Percentiles rank a stretch among this genome's conserved stretches.
phyloP scores from a whole-genome alignment of 768 basidiomycete species.

The Kwoniella sp. region DNA sequence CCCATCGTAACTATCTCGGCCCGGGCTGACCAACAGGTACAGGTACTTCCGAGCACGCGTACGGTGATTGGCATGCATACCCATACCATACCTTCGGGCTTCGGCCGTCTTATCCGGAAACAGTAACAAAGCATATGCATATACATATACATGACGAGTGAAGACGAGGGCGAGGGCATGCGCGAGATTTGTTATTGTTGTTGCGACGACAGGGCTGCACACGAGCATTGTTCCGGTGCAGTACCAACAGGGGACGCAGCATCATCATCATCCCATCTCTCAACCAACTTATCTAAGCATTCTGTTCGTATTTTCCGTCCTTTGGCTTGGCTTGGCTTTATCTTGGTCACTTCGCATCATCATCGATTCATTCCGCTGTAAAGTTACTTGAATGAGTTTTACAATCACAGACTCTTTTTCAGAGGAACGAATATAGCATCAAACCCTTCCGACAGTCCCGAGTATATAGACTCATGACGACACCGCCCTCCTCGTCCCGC shows the following conservation, averaged over 20 bases:
- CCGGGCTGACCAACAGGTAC: background rate
- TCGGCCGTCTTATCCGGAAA: background rate
- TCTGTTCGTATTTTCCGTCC: too few species aligned
- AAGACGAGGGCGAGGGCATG: background rate
- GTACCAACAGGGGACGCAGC: background rate
- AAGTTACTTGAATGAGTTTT: too few species aligned
- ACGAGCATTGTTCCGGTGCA: too few species aligned
- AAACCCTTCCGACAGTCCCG: background rate
- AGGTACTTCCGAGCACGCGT: too few species aligned
- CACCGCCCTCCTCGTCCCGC: conserved; percentile 17
- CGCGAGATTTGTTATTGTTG: background rate
- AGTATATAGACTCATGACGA: conserved; percentile 7
- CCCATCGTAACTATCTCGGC: too few species aligned
- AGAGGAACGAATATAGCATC: too few species aligned
- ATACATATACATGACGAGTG: too few species aligned
- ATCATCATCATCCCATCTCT: background rate
- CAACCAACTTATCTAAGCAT: too few species aligned
- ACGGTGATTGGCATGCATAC: background rate
- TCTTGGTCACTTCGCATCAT: background rate
- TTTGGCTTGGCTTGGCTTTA: background rate
- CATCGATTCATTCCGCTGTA: background rate
- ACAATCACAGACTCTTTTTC: too few species aligned
- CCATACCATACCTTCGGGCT: background rate
- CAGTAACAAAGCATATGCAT: too few species aligned
- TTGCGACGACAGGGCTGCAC: background rate